Conservation (phyloP, 2,329 filamentous ascomycete species). For the Cercospora berteroae region DNA sequence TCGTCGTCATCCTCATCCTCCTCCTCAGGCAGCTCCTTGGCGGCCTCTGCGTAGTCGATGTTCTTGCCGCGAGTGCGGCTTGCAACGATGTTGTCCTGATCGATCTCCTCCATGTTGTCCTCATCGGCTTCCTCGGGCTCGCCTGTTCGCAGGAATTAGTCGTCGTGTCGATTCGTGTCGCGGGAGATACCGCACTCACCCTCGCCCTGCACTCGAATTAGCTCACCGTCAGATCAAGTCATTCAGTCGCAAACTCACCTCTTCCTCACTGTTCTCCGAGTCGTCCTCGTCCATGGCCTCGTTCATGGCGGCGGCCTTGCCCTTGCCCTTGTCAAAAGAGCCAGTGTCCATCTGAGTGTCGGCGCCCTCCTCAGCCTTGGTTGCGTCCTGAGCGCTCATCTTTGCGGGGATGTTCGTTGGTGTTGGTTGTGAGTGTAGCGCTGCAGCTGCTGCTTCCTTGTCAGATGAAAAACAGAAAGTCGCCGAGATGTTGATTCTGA, state of each 20-base stretch:
- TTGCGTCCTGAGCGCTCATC: conserved; percentile 32
- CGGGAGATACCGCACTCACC: not conserved
- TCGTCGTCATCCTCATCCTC: conserved; percentile 80
- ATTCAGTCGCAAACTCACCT: conserved; percentile 25
- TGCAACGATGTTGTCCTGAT: conserved; percentile 79
- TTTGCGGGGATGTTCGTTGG: conserved; percentile 11
- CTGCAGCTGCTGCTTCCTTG: not conserved
- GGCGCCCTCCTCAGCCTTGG: conserved; percentile 25
- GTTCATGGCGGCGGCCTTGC: conserved; percentile 69
- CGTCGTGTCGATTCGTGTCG: not conserved
- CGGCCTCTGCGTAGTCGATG: conserved; percentile 92
- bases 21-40: conserved; percentile 70
- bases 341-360: conserved; percentile 44
- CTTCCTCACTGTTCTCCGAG: conserved; percentile 49
- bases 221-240: not conserved
- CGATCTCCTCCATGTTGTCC: conserved; percentile 86
- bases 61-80: conserved; percentile 84
- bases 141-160: conserved; percentile 16
- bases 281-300: conserved; percentile 40
- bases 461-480: not conserved
- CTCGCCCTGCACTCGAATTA: conserved; percentile 17
- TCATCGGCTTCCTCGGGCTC: conserved; percentile 70
- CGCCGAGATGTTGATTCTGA: not conserved
- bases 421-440: not conserved
- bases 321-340: conserved; percentile 73